phyloP scores from a whole-genome alignment of 2,329 filamentous ascomycete species.

The Leptosphaerulina australis region DNA sequence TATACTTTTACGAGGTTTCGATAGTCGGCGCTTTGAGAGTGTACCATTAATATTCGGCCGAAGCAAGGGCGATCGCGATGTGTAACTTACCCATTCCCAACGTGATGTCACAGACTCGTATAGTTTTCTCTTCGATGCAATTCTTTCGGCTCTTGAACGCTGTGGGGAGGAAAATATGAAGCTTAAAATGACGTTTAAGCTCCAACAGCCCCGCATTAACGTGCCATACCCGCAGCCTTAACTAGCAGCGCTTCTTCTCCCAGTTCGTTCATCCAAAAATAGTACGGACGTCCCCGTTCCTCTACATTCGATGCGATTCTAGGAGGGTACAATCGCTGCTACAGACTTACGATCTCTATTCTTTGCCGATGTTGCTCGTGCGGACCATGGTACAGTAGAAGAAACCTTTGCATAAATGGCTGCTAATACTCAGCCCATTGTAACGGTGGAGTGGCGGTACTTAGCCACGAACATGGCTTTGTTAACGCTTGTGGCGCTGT shows the following conservation, averaged over 20 bases:
- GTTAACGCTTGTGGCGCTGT: constrained; percentile 6
- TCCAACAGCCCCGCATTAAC: constrained; percentile 5
- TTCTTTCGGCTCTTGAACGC: neutral
- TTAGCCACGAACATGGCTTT: constrained; percentile 5
- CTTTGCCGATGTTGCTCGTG: constrained; percentile 1
- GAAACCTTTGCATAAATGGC: neutral
- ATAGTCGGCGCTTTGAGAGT: neutral
- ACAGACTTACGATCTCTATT: neutral
- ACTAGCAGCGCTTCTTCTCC: constrained; percentile 1
- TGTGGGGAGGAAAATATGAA: neutral
- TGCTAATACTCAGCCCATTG: neutral
- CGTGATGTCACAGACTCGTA: constrained; percentile 10
- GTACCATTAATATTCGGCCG: neutral
- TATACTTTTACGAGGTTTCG: constrained; percentile 16
- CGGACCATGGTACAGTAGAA: constrained; percentile 3
- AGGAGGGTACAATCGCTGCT: too few species aligned
- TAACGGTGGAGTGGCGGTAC: constrained; percentile 11
- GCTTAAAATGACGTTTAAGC: constrained; percentile 6
- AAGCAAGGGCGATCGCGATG: neutral
- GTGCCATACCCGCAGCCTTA: constrained; percentile 9
- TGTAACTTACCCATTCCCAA: too few species aligned
- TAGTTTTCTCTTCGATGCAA: neutral
- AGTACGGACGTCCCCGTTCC: neutral
- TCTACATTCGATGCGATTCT: too few species aligned
- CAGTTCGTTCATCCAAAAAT: constrained; percentile 8